phyloP scores from a whole-genome alignment of 352 stramenopile species.

The Phytophthora pini region DNA sequence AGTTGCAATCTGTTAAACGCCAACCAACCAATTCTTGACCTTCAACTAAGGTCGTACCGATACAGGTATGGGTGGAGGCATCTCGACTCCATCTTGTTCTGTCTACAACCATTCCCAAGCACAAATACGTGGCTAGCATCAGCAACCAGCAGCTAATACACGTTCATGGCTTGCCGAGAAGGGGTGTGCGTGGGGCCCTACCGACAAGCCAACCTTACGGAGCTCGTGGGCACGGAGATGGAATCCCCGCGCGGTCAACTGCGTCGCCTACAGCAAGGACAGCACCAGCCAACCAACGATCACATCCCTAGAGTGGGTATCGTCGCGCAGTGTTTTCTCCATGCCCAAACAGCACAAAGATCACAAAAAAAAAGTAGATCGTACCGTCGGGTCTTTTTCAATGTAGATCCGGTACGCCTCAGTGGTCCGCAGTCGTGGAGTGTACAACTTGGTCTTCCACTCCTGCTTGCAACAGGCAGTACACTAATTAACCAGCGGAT shows the following conservation, averaged over 20 bases:
- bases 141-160: constrained; percentile 8
- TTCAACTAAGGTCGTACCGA: constrained; percentile 19
- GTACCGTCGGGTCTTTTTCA: constrained; percentile 74
- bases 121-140: not conserved
- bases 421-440: constrained; percentile 64
- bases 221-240: constrained; percentile 37
- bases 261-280: constrained; percentile 43
- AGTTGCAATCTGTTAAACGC: not conserved
- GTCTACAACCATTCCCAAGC: constrained; percentile 9
- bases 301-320: constrained; percentile 38
- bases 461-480: constrained; percentile 24
- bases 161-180: constrained; percentile 22
- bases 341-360: constrained; percentile 10
- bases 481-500: not conserved
- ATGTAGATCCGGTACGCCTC: constrained; percentile 87
- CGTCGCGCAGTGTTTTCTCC: constrained; percentile 25
- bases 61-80: constrained; percentile 20
- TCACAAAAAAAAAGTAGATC: constrained; percentile 15
- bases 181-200: constrained; percentile 23
- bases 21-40: not conserved
- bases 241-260: constrained; percentile 40
- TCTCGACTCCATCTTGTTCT: constrained; percentile 25
- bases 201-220: constrained; percentile 42
- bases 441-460: constrained; percentile 63
- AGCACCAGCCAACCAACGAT: constrained; percentile 35